Base-by-base conservation (phyloP, 495 filamentous ascomycete species). In the Neurospora discreta region DNA sequence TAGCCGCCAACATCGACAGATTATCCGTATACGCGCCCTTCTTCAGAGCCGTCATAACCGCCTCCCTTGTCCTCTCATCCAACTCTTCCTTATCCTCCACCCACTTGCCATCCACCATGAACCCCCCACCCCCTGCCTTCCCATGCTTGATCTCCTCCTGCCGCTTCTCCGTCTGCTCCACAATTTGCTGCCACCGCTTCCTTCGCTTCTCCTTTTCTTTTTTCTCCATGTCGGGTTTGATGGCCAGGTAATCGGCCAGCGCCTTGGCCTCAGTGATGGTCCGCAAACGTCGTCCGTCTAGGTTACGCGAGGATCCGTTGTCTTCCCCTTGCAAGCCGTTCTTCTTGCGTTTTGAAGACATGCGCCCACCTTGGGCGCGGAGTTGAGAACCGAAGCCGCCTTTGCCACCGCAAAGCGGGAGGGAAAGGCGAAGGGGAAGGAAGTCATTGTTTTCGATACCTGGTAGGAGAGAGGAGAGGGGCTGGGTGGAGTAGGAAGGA, bases 381-480 rank as follows among this genome's bases (percentile, higher is more conserved):
- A 99, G 90, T 80, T 98, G 96, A 7, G 94, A 97, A 74, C 95
- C 95, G 81, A 99, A 99, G 71, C 95, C 95, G 79, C 95, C 95
- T 78, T 99, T 99, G 76, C 95, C 95, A 78, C 95, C 95, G 76
- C 89, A 90, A 44, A 97, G 82, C 11, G 91, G 84, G 8, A 89
- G 83, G 18, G 89, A 89, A 36, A 98, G 87, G 65, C 93, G 93
- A 11, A 98, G 87, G 3, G 93, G 89, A 70, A 99, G 86, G 74
- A 98, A 89, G 72, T 84, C 84, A 84, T 89, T 39, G 2, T 60
- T 52, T 73, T 84, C 69, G n/a, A 77, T 4, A 23, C 30, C 71
- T 68, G 84, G 81, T 20, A 89, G 84, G 67, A 86, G 80, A 8
- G 82, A 73, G n/a, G 89, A 88, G 73, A 91, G 78, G 10, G 87